Percentiles rank a stretch among this genome's conserved stretches.
Evolutionary conservation across 768 basidiomycete species (phyloP).

Genomic region (Boletus vinaceobasis): DNA sequence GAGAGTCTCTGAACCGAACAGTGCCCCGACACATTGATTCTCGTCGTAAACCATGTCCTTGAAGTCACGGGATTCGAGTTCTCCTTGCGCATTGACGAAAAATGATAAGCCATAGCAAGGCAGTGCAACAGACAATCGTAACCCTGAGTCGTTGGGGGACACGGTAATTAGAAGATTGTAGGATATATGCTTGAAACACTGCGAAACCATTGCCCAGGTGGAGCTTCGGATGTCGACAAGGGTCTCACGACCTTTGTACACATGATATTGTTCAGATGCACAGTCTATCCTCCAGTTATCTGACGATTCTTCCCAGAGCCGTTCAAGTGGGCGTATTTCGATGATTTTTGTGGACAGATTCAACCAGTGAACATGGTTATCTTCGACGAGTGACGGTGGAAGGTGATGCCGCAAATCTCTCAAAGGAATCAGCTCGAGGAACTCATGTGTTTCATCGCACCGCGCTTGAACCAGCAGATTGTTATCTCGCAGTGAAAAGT

Average conservation of each 20-base stretch:
- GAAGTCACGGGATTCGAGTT: constrained; percentile 38
- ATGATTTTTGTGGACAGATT: constrained; percentile 11
- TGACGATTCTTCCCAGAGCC: constrained; percentile 15
- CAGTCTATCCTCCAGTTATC: constrained; percentile 21
- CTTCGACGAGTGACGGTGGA: constrained; percentile 8
- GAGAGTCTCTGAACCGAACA: constrained; percentile 38
- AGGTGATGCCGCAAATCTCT: constrained; percentile 20
- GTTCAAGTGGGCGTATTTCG: constrained; percentile 21
- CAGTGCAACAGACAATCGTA: constrained; percentile 23
- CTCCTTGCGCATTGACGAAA: constrained; percentile 22
- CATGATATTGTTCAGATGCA: background rate
- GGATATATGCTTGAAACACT: background rate
- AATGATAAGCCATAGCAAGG: constrained; percentile 38
- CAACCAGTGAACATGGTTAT: constrained; percentile 26
- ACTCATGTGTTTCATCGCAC: background rate
- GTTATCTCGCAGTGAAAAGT: constrained; percentile 5
- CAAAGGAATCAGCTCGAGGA: constrained; percentile 20
- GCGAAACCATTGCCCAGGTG: constrained; percentile 18
- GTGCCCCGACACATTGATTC: constrained; percentile 36
- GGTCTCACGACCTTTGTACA: background rate
- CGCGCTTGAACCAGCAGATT: constrained; percentile 10
- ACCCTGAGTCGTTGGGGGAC: background rate
- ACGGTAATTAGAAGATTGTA: constrained; percentile 15
- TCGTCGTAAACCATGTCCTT: constrained; percentile 37
- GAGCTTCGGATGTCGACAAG: constrained; percentile 22